Conservation (phyloP, 495 filamentous ascomycete genomes). For the Lophiostoma macrostomum region DNA sequence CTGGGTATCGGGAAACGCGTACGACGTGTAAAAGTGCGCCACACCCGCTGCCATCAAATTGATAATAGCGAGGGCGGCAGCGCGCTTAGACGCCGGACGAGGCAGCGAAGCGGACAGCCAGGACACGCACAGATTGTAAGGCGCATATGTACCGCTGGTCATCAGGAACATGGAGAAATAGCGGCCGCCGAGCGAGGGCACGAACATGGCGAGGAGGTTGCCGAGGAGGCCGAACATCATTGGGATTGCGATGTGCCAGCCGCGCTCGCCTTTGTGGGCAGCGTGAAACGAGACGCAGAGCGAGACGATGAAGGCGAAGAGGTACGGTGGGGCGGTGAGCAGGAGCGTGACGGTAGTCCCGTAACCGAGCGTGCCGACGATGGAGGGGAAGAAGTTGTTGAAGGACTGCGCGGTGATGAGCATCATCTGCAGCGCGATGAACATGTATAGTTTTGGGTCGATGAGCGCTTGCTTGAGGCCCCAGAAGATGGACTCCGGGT, state of each 20-base stretch:
- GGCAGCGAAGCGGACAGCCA: constrained; percentile 4
- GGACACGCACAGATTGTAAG: constrained; percentile 2
- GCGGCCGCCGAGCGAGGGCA: background rate
- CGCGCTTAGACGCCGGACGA: constrained; percentile 2
- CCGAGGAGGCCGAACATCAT: constrained; percentile 2
- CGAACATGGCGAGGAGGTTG: background rate
- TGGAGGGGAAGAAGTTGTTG: constrained; percentile 10
- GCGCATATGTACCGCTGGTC: background rate
- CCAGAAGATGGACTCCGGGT: background rate
- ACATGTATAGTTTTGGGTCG: background rate
- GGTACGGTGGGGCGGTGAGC: background rate
- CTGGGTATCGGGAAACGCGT: constrained; percentile 1
- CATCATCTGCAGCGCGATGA: background rate
- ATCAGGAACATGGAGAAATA: constrained; percentile 3
- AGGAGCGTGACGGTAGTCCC: background rate
- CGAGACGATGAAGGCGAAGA: background rate
- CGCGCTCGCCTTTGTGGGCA: background rate
- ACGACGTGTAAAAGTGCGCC: background rate
- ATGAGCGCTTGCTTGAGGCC: background rate
- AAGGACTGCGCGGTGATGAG: constrained; percentile 1
- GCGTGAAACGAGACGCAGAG: background rate
- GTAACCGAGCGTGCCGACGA: constrained; percentile 3
- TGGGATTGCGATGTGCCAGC: background rate
- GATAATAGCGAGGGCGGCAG: background rate
- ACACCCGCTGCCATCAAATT: background rate